Conservation (phyloP, 257 asterid genomes). For the Salvia miltiorrhiza region DNA sequence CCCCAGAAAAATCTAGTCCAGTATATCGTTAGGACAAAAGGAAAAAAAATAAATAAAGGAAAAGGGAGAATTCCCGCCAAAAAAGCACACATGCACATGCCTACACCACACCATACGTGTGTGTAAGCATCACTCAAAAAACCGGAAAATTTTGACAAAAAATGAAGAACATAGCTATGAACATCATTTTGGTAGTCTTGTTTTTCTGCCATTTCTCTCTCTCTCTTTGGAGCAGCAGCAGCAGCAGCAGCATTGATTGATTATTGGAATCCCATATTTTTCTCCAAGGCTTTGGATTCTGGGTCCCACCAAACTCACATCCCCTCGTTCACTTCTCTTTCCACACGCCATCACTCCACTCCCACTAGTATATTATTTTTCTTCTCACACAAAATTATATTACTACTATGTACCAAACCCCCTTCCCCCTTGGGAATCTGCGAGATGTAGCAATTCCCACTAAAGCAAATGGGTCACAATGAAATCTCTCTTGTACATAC, state of each 20-base stretch:
- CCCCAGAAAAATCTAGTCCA: conserved; percentile 35
- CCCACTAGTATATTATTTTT: conserved; percentile 28
- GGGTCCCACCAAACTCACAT: conserved; percentile 11
- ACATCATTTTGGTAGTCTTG: conserved; percentile 8
- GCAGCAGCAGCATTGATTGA: neutral
- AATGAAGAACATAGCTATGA: conserved; percentile 23
- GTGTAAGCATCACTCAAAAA: conserved; percentile 55
- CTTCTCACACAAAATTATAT: conserved; percentile 33
- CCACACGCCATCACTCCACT: conserved; percentile 26
- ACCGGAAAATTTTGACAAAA: neutral
- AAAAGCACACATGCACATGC: conserved; percentile 64
- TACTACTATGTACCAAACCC: conserved; percentile 55
- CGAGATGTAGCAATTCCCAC: conserved; percentile 45
- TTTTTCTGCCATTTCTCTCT: neutral
- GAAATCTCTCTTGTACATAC: conserved; percentile 35
- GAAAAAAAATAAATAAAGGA: neutral
- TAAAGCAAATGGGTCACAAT: conserved; percentile 26
- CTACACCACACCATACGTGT: conserved; percentile 35
- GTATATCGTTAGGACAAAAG: conserved; percentile 46
- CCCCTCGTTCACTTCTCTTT: too few relatives aligned
- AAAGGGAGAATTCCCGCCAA: conserved; percentile 52
- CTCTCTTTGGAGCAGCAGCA: neutral
- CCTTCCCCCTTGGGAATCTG: conserved; percentile 85
- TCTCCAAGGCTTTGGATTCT: conserved; percentile 36
- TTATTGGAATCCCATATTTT: neutral